These are phyloP conservation scores for Limonium bicolor DNA, from an alignment of 148 eudicot genomes.

Conservation along the genomic window DNA sequence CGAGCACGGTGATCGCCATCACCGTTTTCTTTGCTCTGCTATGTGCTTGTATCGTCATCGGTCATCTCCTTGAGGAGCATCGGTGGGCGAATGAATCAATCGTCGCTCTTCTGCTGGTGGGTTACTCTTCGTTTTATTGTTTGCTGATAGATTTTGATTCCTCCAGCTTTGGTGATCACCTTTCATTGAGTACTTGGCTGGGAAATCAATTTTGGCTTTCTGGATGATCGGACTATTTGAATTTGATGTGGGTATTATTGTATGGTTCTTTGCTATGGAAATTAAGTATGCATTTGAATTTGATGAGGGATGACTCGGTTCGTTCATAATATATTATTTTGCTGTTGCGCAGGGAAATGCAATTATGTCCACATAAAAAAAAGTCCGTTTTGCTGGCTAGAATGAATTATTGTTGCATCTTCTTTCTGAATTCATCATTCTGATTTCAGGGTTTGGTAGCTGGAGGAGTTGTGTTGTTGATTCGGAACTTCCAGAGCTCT, in stretches of 20 bases:
- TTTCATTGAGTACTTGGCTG: too few relatives aligned
- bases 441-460: slow-evolving; percentile 47
- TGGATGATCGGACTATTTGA: background rate
- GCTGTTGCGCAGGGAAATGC: too few relatives aligned
- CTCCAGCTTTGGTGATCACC: background rate
- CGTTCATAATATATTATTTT: too few relatives aligned
- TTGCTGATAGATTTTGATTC: background rate
- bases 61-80: slow-evolving; percentile 48
- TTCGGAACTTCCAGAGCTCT: slow-evolving; percentile 54
- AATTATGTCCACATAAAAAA: background rate
- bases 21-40: slow-evolving; percentile 38
- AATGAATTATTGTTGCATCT: too few relatives aligned
- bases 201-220: background rate
- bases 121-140: background rate
- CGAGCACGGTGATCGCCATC: slow-evolving; percentile 25
- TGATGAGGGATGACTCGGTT: too few relatives aligned
- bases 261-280: too few relatives aligned
- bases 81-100: slow-evolving; percentile 65
- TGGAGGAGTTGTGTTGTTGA: slow-evolving; percentile 50
- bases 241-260: too few relatives aligned
- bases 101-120: slow-evolving; percentile 50
- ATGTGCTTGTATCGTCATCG: slow-evolving; percentile 41
- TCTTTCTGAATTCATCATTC: background rate
- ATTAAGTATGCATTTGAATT: too few relatives aligned
- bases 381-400: too few relatives aligned